A percentile compares a stretch with the other conserved stretches of the same genome.
These are phyloP conservation scores for Phellopilus nigrolimitatus DNA, from an alignment of 1,284 basidiomycete species.

Conservation along the genomic window DNA sequence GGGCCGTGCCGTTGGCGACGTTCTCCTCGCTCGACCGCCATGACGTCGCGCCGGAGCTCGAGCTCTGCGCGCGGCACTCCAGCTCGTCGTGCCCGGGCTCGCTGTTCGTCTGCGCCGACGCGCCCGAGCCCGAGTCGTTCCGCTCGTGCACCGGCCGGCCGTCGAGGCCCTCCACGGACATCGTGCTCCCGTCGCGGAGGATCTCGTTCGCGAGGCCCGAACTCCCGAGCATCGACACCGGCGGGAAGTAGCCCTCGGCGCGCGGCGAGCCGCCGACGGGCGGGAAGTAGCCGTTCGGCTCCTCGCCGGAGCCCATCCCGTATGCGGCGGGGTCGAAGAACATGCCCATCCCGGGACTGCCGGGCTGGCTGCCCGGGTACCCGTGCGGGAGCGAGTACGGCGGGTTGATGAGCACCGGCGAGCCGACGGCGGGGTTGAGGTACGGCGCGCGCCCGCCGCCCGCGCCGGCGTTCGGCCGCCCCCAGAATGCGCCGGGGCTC, in stretches of 20 bases:
- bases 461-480: conserved; percentile 39
- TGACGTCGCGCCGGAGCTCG: conserved; percentile 15
- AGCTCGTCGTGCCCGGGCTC: conserved; percentile 7
- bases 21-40: conserved; percentile 17
- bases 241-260: conserved; percentile 26
- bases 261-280: conserved; percentile 27
- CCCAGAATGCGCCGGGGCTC: conserved; percentile 69
- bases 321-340: conserved; percentile 31
- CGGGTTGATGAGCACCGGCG: conserved; percentile 43
- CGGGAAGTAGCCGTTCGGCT: conserved; percentile 41
- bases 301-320: conserved; percentile 20
- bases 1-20: not conserved
- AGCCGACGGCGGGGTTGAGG: conserved; percentile 66
- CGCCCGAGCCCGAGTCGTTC: conserved; percentile 10
- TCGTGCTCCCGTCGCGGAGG: conserved; percentile 27
- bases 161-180: conserved; percentile 6
- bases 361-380: conserved; percentile 16
- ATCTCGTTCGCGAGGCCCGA: conserved; percentile 40
- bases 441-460: conserved; percentile 41
- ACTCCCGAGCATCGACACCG: conserved; percentile 29
- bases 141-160: conserved; percentile 7
- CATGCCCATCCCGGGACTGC: conserved; percentile 18
- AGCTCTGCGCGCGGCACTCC: conserved; percentile 4
- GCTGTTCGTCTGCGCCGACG: not conserved
- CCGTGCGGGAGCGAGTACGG: conserved; percentile 8